Base-by-base conservation (phyloP, 129 eudicot species). In the Kitagawia praeruptora region DNA sequence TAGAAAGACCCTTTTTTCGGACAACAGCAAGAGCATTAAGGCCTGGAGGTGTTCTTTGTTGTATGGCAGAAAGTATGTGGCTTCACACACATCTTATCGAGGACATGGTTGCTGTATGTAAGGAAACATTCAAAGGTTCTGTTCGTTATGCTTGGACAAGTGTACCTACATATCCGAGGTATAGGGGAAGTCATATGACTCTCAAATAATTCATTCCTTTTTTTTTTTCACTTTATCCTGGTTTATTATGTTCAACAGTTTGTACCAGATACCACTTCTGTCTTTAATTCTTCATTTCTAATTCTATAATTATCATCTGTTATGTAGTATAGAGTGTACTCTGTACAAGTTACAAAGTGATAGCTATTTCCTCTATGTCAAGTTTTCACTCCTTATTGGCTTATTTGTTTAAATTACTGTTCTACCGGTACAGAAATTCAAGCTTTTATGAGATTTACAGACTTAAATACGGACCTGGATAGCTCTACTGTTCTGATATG, bases 21-120 rank as follows among this genome's bases (percentile, higher is more conserved):
- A 90, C 90, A 80, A 70, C 86, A 40, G 92, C 94, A 10, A 88
- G 88, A 85, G 94, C 97, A 71, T 80, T 95, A 66, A 83, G 89
- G 86, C 94, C 97, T 51, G 98, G 98, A 83, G 98, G 98, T 79
- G 97, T 95, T 44, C 92, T 95, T 19, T 92, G 98, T 85, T 92
- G 89, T 86, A 95, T 95, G 97, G 96, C 97, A 21, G 98, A 95
- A 58, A 95, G 98, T 73, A 85, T 92, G 93, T 95, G 98, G 98
- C 96, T 95, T 38, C 98, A 95, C 78, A 95, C 97, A n/a, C 98
- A 95, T 89, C 90, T 92, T 44, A 95, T 95, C 76, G 89, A 92
- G 75, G 91, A 95, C 75, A 87, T 89, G 97, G 13, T 95, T 23
- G 83, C 89, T 23, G 80, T 83, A 6, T 95, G 98, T 64, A 92